phyloP scores from a whole-genome alignment of 108 stramenopile genomes.

The Skeletonema menzelii region DNA sequence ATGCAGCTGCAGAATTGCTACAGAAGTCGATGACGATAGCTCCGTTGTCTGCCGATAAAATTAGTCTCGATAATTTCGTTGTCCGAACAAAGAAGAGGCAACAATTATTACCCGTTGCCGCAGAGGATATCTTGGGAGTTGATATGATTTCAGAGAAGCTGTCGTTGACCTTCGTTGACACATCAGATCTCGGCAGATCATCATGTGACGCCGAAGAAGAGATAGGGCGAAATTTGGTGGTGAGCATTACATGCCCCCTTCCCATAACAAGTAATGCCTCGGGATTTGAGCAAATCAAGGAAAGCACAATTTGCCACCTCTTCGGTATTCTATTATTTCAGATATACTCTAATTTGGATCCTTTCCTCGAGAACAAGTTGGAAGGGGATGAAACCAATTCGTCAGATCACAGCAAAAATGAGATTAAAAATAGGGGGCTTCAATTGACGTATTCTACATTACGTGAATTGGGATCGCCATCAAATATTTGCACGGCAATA shows the following conservation, averaged over 20 bases:
- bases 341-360: neutral
- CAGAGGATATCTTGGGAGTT: neutral
- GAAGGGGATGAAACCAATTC: neutral
- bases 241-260: neutral
- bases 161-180: neutral
- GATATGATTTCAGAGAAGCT: constrained; percentile 5
- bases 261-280: neutral
- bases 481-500: constrained; percentile 9
- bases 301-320: neutral
- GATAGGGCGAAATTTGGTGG: neutral
- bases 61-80: constrained; percentile 1
- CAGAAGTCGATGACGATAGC: neutral
- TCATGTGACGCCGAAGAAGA: neutral
- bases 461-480: neutral
- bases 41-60: neutral
- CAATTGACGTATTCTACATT: constrained; percentile 3
- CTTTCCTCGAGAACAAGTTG: constrained; percentile 2
- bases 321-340: neutral
- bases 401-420: neutral
- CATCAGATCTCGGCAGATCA: neutral
- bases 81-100: neutral
- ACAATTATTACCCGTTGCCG: neutral
- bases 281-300: neutral
- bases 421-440: neutral
- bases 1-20: constrained; percentile 12